Percentiles rank a stretch among this genome's conserved stretches.
phyloP scores from a whole-genome alignment of 495 filamentous ascomycete genomes.

The Pseudotulostoma volvatum region DNA sequence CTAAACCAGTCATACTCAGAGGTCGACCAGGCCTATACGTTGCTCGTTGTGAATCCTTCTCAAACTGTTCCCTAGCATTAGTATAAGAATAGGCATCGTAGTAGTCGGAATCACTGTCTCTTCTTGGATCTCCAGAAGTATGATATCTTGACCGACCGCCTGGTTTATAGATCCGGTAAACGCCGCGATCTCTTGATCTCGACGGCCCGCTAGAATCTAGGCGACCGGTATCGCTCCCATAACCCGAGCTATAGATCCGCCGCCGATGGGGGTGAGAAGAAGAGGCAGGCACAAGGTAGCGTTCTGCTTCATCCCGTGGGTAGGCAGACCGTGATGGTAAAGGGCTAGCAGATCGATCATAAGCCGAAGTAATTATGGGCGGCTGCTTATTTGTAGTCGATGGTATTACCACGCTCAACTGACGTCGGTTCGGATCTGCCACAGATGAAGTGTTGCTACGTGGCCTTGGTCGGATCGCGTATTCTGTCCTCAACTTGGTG shows the following conservation, averaged over 20 bases:
- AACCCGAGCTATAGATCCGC: conserved; percentile 21
- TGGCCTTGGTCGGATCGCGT: conserved; percentile 23
- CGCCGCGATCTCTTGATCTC: conserved; percentile 7
- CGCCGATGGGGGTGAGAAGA: conserved; percentile 13
- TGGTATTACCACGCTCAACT: conserved; percentile 13
- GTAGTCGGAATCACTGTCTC: conserved; percentile 45
- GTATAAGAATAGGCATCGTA: conserved; percentile 54
- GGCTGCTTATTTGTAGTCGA: conserved; percentile 14
- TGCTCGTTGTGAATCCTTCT: conserved; percentile 43
- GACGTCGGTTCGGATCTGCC: conserved; percentile 14
- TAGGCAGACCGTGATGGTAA: conserved; percentile 8
- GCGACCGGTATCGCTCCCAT: conserved; percentile 26
- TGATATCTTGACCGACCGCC: conserved; percentile 15
- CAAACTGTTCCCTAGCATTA: conserved; percentile 48
- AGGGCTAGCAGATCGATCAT: conserved; percentile 18
- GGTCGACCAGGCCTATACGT: conserved; percentile 41
- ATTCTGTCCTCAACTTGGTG: conserved; percentile 26
- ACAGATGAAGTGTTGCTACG: conserved; percentile 24
- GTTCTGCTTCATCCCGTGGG: conserved; percentile 9
- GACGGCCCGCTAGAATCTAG: conserved; percentile 7
- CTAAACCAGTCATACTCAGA: conserved; percentile 44
- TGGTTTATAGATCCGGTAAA: conserved; percentile 14
- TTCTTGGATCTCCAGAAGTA: conserved; percentile 17
- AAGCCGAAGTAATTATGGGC: conserved; percentile 14
- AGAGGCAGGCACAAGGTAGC: conserved; percentile 17